Conservation (phyloP, 1,284 basidiomycete species). For the Pseudomicrostroma phylloplanum region DNA sequence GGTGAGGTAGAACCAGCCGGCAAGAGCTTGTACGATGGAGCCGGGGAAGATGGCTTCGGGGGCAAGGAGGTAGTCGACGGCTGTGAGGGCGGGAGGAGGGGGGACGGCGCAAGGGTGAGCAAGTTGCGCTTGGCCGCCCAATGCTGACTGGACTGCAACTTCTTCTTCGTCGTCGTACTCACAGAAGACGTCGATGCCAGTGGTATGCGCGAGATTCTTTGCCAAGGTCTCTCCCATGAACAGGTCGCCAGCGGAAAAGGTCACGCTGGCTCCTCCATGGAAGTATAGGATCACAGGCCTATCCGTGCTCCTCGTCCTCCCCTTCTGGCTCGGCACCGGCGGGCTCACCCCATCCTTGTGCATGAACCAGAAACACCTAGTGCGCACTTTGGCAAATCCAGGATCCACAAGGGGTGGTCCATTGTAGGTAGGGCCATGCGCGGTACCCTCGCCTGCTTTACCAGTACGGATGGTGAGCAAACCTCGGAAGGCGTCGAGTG, state of each 20-base stretch:
- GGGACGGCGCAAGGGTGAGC: not conserved
- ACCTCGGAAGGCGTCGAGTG: slow-evolving; percentile 35
- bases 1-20: slow-evolving; percentile 37
- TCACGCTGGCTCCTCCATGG: slow-evolving; percentile 46
- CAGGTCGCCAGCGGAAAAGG: slow-evolving; percentile 41
- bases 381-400: slow-evolving; percentile 38
- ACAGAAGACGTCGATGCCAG: slow-evolving; percentile 36
- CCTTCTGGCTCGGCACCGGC: slow-evolving; percentile 10
- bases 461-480: slow-evolving; percentile 35
- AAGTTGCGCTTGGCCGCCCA: not conserved
- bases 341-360: slow-evolving; percentile 24
- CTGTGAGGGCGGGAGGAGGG: not conserved
- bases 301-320: slow-evolving; percentile 13
- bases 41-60: slow-evolving; percentile 38
- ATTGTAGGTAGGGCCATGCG: slow-evolving; percentile 23
- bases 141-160: too few species aligned
- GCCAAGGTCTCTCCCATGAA: slow-evolving; percentile 42
- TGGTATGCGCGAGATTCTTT: slow-evolving; percentile 27
- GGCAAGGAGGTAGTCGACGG: slow-evolving; percentile 47
- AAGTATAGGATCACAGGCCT: slow-evolving; percentile 44
- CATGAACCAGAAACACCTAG: slow-evolving; percentile 44
- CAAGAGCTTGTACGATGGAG: slow-evolving; percentile 37
- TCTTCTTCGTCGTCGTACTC: not conserved
- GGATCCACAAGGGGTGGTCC: slow-evolving; percentile 43
- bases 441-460: slow-evolving; percentile 15